Evolutionary conservation across 2,329 filamentous ascomycete species (phyloP).

Genomic region (Colletotrichum sp.): DNA sequence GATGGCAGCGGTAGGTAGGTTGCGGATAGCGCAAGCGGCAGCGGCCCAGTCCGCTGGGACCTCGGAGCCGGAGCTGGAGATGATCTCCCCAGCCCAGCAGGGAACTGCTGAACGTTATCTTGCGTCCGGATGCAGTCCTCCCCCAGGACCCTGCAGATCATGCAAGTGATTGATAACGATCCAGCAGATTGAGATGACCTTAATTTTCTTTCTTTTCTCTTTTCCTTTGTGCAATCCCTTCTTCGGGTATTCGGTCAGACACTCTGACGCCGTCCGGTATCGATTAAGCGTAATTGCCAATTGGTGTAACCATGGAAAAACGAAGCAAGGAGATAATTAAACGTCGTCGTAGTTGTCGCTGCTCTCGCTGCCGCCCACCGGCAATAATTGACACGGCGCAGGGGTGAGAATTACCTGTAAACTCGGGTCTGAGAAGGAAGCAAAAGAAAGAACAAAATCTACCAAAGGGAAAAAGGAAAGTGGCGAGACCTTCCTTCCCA

Average conservation of each 20-base stretch:
- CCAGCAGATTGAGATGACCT: neutral
- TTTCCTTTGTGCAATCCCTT: neutral
- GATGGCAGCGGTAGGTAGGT: neutral
- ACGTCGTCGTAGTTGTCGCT: neutral
- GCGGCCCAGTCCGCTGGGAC: slow-evolving; percentile 19
- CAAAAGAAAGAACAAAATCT: neutral
- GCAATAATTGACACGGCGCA: neutral
- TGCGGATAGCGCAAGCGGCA: neutral
- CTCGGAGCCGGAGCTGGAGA: slow-evolving; percentile 11
- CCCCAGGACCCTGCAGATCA: slow-evolving; percentile 20
- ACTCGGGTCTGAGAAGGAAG: neutral
- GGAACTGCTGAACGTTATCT: slow-evolving; percentile 17
- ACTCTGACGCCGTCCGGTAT: neutral
- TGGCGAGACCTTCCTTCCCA: slow-evolving; percentile 15
- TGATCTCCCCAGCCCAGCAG: slow-evolving; percentile 11
- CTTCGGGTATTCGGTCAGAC: neutral
- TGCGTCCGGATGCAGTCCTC: slow-evolving; percentile 6
- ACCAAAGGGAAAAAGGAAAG: neutral
- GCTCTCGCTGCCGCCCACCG: neutral
- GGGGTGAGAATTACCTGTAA: neutral
- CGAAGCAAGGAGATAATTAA: neutral
- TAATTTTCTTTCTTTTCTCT: neutral
- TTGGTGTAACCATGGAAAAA: neutral
- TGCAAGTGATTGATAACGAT: slow-evolving; percentile 19
- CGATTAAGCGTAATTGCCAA: neutral